Evolutionary conservation across 345 rosid genomes (phyloP).

Genomic region (Eucalyptus polyanthemos): DNA sequence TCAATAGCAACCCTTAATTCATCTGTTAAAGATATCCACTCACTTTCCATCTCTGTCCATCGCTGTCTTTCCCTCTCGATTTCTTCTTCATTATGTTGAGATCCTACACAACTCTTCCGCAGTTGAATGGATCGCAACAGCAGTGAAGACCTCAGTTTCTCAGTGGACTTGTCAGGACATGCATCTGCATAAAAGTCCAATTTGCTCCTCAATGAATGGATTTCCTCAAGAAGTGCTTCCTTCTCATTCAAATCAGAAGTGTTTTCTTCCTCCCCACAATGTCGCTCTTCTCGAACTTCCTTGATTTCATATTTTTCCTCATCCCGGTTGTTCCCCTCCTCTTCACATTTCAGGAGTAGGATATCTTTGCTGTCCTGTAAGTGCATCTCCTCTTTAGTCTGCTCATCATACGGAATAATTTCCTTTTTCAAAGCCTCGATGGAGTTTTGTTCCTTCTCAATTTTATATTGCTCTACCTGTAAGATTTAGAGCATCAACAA

Average conservation of each 20-base stretch:
- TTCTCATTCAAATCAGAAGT: conserved; percentile 43
- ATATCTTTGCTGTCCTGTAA: conserved; percentile 11
- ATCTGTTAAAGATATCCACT: conserved; percentile 88
- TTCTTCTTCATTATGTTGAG: conserved; percentile 30
- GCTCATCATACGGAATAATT: conserved; percentile 9
- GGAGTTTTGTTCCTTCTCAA: not conserved
- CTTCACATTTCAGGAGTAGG: not conserved
- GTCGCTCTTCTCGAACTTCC: conserved; percentile 31
- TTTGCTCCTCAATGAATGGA: conserved; percentile 49
- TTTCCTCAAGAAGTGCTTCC: conserved; percentile 76
- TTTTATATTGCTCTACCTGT: conserved; percentile 54
- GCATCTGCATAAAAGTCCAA: conserved; percentile 35
- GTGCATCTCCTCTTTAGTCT: conserved; percentile 1
- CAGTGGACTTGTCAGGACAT: conserved; percentile 42
- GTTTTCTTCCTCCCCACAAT: conserved; percentile 1
- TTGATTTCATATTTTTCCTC: conserved; percentile 30
- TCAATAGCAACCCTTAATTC: conserved; percentile 84
- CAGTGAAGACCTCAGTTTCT: conserved; percentile 61
- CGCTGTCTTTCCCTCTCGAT: conserved; percentile 65
- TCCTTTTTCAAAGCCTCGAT: conserved; percentile 1
- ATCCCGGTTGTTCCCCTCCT: conserved; percentile 4
- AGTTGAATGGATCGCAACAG: conserved; percentile 58
- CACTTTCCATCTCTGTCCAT: conserved; percentile 97
- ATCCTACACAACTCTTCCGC: conserved; percentile 28
- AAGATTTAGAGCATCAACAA: not conserved